Percentiles rank a stretch among this genome's conserved stretches.
These are phyloP conservation scores for Filobasidium wieringae DNA, from an alignment of 768 basidiomycete genomes.

Conservation along the genomic window DNA sequence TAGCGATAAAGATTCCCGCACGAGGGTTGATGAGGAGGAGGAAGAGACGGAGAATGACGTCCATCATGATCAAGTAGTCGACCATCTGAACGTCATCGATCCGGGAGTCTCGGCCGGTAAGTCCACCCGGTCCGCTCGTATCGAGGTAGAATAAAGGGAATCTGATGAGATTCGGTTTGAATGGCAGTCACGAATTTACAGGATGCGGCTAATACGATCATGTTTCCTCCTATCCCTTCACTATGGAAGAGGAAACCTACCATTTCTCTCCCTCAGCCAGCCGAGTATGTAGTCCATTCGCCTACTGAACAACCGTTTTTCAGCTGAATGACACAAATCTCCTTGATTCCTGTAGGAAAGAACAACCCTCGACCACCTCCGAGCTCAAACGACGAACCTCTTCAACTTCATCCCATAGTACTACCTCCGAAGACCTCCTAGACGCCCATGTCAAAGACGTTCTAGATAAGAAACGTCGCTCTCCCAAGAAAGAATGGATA, in stretches of 20 bases:
- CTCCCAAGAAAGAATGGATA: constrained; percentile 40
- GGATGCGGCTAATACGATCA: constrained; percentile 66
- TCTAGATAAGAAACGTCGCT: constrained; percentile 51
- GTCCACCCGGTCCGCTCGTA: neutral
- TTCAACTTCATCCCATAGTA: constrained; percentile 1
- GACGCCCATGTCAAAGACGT: constrained; percentile 72
- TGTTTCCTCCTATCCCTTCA: constrained; percentile 55
- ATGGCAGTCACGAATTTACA: constrained; percentile 54
- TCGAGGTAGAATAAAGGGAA: no score
- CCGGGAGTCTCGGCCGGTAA: neutral
- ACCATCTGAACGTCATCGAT: constrained; percentile 73
- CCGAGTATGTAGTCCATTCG: constrained; percentile 10
- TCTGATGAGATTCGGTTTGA: constrained; percentile 52
- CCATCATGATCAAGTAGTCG: constrained; percentile 69
- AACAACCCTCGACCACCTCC: neutral
- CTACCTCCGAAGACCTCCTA: constrained; percentile 43
- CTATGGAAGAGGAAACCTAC: constrained; percentile 62
- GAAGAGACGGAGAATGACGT: constrained; percentile 23
- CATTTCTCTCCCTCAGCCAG: constrained; percentile 45
- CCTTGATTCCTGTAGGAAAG: constrained; percentile 15
- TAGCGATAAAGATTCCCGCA: neutral
- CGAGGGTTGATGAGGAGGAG: neutral
- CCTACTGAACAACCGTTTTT: constrained; percentile 16
- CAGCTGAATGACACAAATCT: constrained; percentile 27
- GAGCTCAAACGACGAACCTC: constrained; percentile 9